Conservation (phyloP, 305 asterid species). For the Stenogyne calaminthoides region DNA sequence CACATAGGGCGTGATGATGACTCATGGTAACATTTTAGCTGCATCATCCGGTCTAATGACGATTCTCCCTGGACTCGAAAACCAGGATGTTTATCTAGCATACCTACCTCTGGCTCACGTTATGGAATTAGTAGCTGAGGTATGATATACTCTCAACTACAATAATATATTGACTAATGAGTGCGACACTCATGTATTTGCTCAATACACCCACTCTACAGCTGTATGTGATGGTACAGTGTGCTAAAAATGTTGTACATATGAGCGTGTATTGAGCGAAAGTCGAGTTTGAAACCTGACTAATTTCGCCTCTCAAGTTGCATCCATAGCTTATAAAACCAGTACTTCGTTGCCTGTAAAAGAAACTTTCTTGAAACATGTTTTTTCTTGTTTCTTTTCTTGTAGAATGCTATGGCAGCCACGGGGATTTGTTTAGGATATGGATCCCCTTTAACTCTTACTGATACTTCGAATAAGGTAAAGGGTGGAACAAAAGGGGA, state of each 20-base stretch:
- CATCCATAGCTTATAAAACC: background rate
- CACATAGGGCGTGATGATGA: slow-evolving; percentile 97
- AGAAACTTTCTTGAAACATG: background rate
- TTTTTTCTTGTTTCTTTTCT: background rate
- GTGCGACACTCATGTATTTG: no score
- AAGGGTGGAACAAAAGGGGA: slow-evolving; percentile 96
- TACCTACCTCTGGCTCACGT: slow-evolving; percentile 96
- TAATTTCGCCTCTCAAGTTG: slow-evolving; percentile 7
- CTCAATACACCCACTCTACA: no score
- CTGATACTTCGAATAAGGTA: slow-evolving; percentile 93
- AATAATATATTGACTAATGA: no score
- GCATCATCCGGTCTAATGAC: slow-evolving; percentile 92
- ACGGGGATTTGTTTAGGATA: slow-evolving; percentile 93
- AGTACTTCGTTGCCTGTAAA: slow-evolving; percentile 12
- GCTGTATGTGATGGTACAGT: background rate
- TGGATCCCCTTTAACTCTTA: slow-evolving; percentile 95
- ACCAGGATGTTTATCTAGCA: slow-evolving; percentile 83
- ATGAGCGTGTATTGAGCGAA: background rate
- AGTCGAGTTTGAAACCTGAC: background rate
- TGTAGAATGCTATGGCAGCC: slow-evolving; percentile 75
- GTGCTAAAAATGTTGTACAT: background rate
- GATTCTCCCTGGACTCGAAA: slow-evolving; percentile 79
- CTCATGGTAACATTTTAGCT: slow-evolving; percentile 88
- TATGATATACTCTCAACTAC: slow-evolving; percentile 27
- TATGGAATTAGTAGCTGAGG: slow-evolving; percentile 99